phyloP scores from a whole-genome alignment of 495 filamentous ascomycete genomes.

The Copromyces sp. region DNA sequence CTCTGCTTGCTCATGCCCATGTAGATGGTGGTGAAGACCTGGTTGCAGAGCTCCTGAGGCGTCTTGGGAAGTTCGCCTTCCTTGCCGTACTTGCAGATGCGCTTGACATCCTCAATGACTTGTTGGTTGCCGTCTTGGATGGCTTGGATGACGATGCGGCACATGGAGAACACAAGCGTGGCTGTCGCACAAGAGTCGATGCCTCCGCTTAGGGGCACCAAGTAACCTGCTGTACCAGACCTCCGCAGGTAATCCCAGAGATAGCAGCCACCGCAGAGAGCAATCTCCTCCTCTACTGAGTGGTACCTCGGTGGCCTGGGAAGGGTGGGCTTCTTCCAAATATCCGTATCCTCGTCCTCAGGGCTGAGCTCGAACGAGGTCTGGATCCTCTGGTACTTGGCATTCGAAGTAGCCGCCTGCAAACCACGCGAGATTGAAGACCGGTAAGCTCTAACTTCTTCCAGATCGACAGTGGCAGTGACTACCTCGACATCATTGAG shows the following conservation, averaged over 20 bases:
- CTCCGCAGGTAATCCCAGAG: conserved; percentile 80
- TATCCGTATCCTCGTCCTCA: conserved; percentile 27
- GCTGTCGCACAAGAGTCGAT: conserved; percentile 56
- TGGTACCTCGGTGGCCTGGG: conserved; percentile 41
- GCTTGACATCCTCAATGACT: conserved; percentile 60
- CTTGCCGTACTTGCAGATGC: conserved; percentile 47
- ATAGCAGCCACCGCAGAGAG: conserved; percentile 59
- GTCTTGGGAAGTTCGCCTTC: conserved; percentile 44
- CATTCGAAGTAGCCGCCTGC: conserved; percentile 40
- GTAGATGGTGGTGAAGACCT: conserved; percentile 63
- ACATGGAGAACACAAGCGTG: conserved; percentile 70
- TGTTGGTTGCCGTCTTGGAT: conserved; percentile 47
- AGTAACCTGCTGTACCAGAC: conserved; percentile 48
- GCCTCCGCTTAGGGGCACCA: conserved; percentile 55
- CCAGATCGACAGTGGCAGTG: conserved; percentile 71
- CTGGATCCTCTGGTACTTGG: conserved; percentile 31
- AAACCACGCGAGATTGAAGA: conserved; percentile 42
- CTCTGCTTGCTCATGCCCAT: conserved; percentile 74
- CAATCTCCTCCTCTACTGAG: conserved; percentile 65
- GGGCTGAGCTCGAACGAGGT: conserved; percentile 27
- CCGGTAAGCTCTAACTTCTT: conserved; percentile 55
- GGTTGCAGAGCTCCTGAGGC: conserved; percentile 51
- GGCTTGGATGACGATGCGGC: conserved; percentile 58
- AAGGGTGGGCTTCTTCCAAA: conserved; percentile 19
- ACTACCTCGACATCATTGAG: conserved; percentile 78